These are phyloP conservation scores for Cladosporium sp. DNA, from an alignment of 2,329 filamentous ascomycete genomes.

Conservation along the genomic window DNA sequence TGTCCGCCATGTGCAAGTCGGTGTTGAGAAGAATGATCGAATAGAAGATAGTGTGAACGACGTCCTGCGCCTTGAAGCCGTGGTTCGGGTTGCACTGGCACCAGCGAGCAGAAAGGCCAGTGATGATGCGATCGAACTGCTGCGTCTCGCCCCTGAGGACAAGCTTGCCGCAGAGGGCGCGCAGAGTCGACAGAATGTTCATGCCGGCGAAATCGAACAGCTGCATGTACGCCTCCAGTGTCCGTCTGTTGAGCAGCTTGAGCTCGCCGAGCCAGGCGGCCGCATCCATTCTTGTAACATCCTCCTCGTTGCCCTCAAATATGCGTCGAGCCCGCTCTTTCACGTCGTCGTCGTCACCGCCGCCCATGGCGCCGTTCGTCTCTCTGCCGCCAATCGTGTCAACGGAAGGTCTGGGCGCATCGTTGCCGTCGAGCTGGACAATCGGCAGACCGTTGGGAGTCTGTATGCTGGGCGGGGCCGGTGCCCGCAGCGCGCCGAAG, in stretches of 20 bases:
- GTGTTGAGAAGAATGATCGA: slow-evolving; percentile 93
- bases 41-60: slow-evolving; percentile 96
- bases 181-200: slow-evolving; percentile 72
- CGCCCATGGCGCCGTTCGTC: slow-evolving; percentile 7
- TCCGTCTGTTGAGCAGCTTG: slow-evolving; percentile 46
- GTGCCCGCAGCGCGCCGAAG: slow-evolving; percentile 7
- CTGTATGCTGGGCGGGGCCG: slow-evolving; percentile 14
- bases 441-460: slow-evolving; percentile 19
- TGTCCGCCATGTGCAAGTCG: slow-evolving; percentile 89
- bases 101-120: slow-evolving; percentile 84
- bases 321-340: slow-evolving; percentile 73
- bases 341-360: slow-evolving; percentile 55
- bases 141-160: slow-evolving; percentile 88
- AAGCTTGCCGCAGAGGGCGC: slow-evolving; percentile 73
- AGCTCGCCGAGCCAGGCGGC: slow-evolving; percentile 81
- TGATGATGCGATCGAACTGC: slow-evolving; percentile 89
- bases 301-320: slow-evolving; percentile 76
- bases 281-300: slow-evolving; percentile 70
- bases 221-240: slow-evolving; percentile 79
- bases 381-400: slow-evolving; percentile 19
- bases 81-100: slow-evolving; percentile 88
- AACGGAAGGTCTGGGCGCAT: slow-evolving; percentile 32
- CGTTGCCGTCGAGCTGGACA: slow-evolving; percentile 45
- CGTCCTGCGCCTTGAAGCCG: slow-evolving; percentile 87
- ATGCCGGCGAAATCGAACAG: slow-evolving; percentile 79